These are phyloP conservation scores for Phytophthora constricta DNA, from an alignment of 352 stramenopile species.

Conservation along the genomic window DNA sequence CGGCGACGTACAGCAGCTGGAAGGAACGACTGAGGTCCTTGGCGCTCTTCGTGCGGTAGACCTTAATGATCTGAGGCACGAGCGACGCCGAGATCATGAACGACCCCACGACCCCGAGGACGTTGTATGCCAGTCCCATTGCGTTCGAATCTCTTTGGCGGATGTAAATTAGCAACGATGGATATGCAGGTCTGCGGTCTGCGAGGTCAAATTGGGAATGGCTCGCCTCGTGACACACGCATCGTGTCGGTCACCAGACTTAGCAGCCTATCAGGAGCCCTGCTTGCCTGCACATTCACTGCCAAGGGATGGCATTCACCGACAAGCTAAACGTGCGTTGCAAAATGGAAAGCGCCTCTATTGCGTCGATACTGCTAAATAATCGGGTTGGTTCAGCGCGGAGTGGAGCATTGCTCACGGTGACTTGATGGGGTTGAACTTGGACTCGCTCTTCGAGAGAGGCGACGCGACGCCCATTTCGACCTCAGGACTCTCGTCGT, in stretches of 20 bases:
- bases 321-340: neutral
- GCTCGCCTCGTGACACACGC: no score
- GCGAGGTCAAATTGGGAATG: no score
- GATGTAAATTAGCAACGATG: no score
- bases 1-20: conserved; percentile 42
- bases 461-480: conserved; percentile 19
- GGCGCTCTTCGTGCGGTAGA: conserved; percentile 54
- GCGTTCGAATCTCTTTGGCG: no score
- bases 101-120: conserved; percentile 55
- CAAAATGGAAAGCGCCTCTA: conserved; percentile 21
- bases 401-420: conserved; percentile 8
- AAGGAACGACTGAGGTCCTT: conserved; percentile 54
- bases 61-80: conserved; percentile 60
- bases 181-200: no score
- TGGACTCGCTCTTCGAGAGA: conserved; percentile 28
- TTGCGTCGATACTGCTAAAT: conserved; percentile 31
- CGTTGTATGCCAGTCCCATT: conserved; percentile 16
- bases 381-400: conserved; percentile 21
- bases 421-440: conserved; percentile 23
- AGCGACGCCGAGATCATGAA: conserved; percentile 60
- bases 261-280: no score
- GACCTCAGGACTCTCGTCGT: conserved; percentile 21
- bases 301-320: no score
- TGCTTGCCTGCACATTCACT: no score
- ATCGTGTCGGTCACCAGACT: no score